Percentiles rank a stretch among this genome's conserved stretches.
Evolutionary conservation across 2,329 filamentous ascomycete species (phyloP).

Genomic region (Diaporthe ampelina): DNA sequence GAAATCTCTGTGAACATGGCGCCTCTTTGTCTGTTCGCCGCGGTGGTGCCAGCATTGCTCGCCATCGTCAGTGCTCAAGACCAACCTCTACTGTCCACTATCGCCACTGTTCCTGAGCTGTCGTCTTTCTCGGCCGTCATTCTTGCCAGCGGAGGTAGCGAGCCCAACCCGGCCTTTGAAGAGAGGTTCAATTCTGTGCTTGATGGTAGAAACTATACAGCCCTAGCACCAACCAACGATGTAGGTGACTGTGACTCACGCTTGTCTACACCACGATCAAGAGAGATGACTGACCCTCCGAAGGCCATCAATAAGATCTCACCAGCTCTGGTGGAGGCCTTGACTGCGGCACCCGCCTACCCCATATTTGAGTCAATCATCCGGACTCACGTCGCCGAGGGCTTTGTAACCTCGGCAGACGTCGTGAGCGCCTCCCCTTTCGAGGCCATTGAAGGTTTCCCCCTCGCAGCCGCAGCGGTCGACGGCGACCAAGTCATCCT

Average conservation of each 20-base stretch:
- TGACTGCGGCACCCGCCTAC: conserved; percentile 26
- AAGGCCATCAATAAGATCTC: conserved; percentile 31
- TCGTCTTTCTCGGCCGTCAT: conserved; percentile 30
- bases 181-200: conserved; percentile 36
- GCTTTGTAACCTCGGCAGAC: conserved; percentile 11
- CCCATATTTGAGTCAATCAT: conserved; percentile 32
- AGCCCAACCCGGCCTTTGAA: conserved; percentile 32
- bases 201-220: conserved; percentile 30
- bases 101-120: conserved; percentile 31
- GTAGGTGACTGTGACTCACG: conserved; percentile 7
- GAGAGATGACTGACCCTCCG: background rate
- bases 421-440: conserved; percentile 24
- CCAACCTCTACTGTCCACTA: conserved; percentile 29
- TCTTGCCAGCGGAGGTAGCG: conserved; percentile 13
- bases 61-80: conserved; percentile 5
- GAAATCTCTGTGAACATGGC: background rate
- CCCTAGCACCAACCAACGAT: conserved; percentile 30
- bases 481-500: conserved; percentile 7
- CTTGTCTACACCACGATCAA: background rate
- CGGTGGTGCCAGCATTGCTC: background rate
- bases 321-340: background rate
- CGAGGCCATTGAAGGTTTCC: conserved; percentile 31
- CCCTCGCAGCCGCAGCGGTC: background rate
- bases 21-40: background rate
- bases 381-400: conserved; percentile 32